Conservation (phyloP, 371 early-diverging fungal species). For the Syncephalastrum contaminatum region DNA sequence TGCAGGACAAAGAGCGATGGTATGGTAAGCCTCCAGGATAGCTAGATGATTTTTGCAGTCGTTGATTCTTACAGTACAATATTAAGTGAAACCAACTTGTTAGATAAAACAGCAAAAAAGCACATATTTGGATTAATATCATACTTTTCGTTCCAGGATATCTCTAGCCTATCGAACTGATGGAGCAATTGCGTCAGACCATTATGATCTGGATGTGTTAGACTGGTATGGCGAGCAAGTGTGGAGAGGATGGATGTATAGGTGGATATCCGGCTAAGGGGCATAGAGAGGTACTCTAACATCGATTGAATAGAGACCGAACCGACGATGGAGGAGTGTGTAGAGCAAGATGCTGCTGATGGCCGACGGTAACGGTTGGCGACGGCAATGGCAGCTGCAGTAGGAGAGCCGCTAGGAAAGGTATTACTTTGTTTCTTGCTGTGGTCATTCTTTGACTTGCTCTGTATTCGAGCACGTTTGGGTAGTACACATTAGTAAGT, state of each 20-base stretch:
- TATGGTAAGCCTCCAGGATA: conserved; percentile 18
- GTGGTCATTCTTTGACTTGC: no score
- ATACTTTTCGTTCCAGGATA: conserved; percentile 19
- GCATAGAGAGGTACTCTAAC: no score
- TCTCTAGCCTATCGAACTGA: conserved; percentile 10
- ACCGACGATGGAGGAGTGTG: no score
- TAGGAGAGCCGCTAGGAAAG: not conserved
- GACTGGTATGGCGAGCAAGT: not conserved
- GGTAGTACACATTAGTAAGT: no score
- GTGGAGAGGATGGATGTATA: no score
- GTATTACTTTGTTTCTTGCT: conserved; percentile 2
- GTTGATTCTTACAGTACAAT: conserved; percentile 10
- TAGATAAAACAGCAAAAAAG: not conserved
- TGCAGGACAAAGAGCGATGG: conserved; percentile 22
- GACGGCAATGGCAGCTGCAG: no score
- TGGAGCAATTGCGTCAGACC: conserved; percentile 5
- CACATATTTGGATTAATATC: not conserved
- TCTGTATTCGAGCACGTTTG: no score
- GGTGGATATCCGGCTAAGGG: no score
- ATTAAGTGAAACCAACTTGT: not conserved
- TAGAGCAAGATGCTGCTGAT: no score
- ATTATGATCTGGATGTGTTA: conserved; percentile 7
- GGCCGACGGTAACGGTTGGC: no score
- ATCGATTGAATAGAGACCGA: no score
- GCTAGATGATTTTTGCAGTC: conserved; percentile 18